phyloP scores from a whole-genome alignment of 2,329 filamentous ascomycete species.

The Trichoderma harzianum region DNA sequence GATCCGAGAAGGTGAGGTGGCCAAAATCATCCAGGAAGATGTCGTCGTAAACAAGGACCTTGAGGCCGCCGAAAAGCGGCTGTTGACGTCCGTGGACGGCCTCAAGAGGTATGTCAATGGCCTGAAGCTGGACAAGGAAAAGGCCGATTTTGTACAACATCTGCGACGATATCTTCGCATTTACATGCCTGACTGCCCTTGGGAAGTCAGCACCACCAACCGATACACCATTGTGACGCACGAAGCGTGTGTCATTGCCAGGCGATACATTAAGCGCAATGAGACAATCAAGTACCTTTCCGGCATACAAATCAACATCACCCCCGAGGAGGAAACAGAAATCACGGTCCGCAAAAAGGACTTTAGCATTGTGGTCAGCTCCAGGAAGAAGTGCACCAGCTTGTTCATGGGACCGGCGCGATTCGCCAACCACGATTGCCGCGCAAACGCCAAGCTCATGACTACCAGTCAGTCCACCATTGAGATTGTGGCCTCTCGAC shows the following conservation, averaged over 20 bases:
- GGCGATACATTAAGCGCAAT: slow-evolving; percentile 73
- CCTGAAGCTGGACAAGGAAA: slow-evolving; percentile 73
- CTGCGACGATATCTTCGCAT: slow-evolving; percentile 88
- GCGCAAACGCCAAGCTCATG: slow-evolving; percentile 83
- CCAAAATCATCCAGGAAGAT: slow-evolving; percentile 58
- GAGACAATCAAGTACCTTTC: slow-evolving; percentile 87
- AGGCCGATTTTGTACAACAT: slow-evolving; percentile 81
- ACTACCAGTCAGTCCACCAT: slow-evolving; percentile 84
- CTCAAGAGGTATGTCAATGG: slow-evolving; percentile 66
- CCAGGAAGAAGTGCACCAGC: slow-evolving; percentile 83
- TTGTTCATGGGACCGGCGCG: slow-evolving; percentile 92
- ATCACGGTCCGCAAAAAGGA: slow-evolving; percentile 81
- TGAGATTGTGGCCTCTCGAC: slow-evolving; percentile 78
- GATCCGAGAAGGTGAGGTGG: slow-evolving; percentile 62
- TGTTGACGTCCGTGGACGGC: slow-evolving; percentile 68
- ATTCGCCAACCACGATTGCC: slow-evolving; percentile 96
- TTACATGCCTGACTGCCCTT: slow-evolving; percentile 89
- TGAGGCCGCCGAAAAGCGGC: slow-evolving; percentile 63
- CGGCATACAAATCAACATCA: slow-evolving; percentile 89
- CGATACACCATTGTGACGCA: slow-evolving; percentile 89
- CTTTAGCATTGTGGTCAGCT: slow-evolving; percentile 95
- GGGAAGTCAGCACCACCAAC: slow-evolving; percentile 88
- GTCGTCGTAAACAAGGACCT: slow-evolving; percentile 74
- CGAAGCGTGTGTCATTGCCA: slow-evolving; percentile 82
- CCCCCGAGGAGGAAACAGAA: slow-evolving; percentile 81